phyloP scores from a whole-genome alignment of 2,329 filamentous ascomycete genomes.

The Penicillium hordei region DNA sequence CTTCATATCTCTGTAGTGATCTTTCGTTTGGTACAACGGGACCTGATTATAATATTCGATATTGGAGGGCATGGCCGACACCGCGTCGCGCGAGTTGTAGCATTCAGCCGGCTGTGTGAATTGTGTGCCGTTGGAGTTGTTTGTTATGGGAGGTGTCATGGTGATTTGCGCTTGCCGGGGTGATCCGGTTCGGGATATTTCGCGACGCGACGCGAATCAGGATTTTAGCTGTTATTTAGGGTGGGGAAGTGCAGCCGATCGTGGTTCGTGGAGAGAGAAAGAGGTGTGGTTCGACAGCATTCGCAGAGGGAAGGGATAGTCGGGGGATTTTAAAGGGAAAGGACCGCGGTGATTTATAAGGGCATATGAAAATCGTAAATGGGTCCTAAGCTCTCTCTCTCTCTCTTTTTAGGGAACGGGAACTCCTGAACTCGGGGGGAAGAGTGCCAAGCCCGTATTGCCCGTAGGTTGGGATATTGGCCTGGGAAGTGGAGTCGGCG shows the following conservation, averaged over 20 bases:
- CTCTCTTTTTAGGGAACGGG: not conserved
- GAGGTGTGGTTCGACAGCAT: not conserved
- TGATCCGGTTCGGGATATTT: not conserved
- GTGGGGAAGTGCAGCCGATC: not conserved
- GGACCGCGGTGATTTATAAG: not conserved
- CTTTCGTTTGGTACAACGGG: constrained; percentile 16
- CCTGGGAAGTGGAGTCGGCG: not conserved
- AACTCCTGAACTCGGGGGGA: not conserved
- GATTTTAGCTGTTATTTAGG: not conserved
- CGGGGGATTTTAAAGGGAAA: not conserved
- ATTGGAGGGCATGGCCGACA: constrained; percentile 4
- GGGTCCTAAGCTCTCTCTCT: not conserved
- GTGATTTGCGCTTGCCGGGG: not conserved
- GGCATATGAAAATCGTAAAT: not conserved
- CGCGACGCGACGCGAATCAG: not conserved
- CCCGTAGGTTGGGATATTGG: not conserved
- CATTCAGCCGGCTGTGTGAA: constrained; percentile 15
- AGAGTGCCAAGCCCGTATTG: not conserved
- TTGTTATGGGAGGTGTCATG: not conserved
- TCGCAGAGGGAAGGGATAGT: not conserved
- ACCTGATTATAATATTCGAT: constrained; percentile 16
- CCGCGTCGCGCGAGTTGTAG: constrained; percentile 9
- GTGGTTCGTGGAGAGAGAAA: not conserved
- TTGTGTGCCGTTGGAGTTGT: constrained; percentile 1
- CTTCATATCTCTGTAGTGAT: constrained; percentile 6